A percentile compares a stretch with the other conserved stretches of the same genome.
phyloP scores from a whole-genome alignment of 352 stramenopile genomes.

The Phytophthora europaea region DNA sequence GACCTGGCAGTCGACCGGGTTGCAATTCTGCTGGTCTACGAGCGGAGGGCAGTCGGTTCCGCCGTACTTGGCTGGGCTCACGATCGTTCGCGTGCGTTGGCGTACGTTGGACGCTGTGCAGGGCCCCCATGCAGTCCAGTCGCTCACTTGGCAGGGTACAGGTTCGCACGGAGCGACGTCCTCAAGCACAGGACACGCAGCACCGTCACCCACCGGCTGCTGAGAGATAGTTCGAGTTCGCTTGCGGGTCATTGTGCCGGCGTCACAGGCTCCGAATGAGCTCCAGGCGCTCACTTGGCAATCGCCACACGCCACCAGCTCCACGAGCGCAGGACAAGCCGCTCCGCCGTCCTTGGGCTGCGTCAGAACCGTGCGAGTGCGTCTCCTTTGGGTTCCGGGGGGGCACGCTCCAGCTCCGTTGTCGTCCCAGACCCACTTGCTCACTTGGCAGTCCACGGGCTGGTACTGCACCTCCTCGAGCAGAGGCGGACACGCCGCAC shows the following conservation, averaged over 20 bases:
- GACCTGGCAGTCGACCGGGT: conserved; percentile 70
- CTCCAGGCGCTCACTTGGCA: conserved; percentile 69
- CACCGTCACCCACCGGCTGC: conserved; percentile 58
- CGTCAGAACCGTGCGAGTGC: conserved; percentile 37
- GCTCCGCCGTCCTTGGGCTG: conserved; percentile 45
- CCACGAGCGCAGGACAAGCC: conserved; percentile 33
- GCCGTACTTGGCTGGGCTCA: conserved; percentile 52
- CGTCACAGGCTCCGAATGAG: conserved; percentile 45
- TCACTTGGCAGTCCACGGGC: conserved; percentile 68
- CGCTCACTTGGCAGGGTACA: conserved; percentile 59
- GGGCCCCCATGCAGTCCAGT: conserved; percentile 55
- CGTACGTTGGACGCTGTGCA: conserved; percentile 49
- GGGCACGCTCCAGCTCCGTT: conserved; percentile 47
- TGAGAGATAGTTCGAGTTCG: conserved; percentile 60
- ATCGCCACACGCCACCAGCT: conserved; percentile 55
- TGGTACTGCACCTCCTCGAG: conserved; percentile 61
- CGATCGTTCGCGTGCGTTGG: conserved; percentile 57
- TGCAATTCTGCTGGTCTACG: conserved; percentile 67
- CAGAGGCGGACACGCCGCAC: conserved; percentile 52
- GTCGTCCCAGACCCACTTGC: conserved; percentile 58
- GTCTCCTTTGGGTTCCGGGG: conserved; percentile 41
- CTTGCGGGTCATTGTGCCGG: conserved; percentile 46
- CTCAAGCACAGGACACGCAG: conserved; percentile 50
- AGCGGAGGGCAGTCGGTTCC: conserved; percentile 54
- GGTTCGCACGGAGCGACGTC: conserved; percentile 60